Evolutionary conservation across 805 yeast genomes (phyloP).

Genomic region (Candida glaebosa): DNA sequence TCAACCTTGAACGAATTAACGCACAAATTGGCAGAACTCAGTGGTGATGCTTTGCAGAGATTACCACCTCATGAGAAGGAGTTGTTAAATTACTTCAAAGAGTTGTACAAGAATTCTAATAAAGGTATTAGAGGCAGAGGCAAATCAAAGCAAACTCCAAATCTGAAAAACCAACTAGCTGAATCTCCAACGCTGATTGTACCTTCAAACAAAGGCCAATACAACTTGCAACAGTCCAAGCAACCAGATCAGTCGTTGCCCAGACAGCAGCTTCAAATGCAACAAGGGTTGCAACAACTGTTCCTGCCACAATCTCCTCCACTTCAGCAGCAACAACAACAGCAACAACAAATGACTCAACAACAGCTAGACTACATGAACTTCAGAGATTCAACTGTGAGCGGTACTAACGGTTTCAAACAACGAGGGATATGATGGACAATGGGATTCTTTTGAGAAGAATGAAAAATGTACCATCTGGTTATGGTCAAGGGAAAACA

Average conservation of each 20-base stretch:
- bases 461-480: neutral
- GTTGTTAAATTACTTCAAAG: slow-evolving; percentile 71
- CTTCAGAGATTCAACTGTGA: slow-evolving; percentile 1
- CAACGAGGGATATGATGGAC: neutral
- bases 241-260: slow-evolving; percentile 2
- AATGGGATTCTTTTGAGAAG: neutral
- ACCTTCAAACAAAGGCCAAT: slow-evolving; percentile 1
- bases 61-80: slow-evolving; percentile 64
- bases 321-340: neutral
- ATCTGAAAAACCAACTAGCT: neutral
- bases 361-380: slow-evolving; percentile 4
- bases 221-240: slow-evolving; percentile 4
- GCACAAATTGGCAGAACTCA: slow-evolving; percentile 57
- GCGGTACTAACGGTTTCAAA: slow-evolving; percentile 1
- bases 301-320: slow-evolving; percentile 1
- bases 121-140: slow-evolving; percentile 94
- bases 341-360: neutral
- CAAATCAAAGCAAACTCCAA: slow-evolving; percentile 24
- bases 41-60: slow-evolving; percentile 43
- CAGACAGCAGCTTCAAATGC: slow-evolving; percentile 6
- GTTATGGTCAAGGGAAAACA: neutral
- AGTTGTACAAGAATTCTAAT: slow-evolving; percentile 81
- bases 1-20: slow-evolving; percentile 68
- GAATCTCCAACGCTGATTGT: neutral
- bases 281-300: slow-evolving; percentile 5